These are phyloP conservation scores for Gillenia trifoliata DNA, from an alignment of 306 rosid species.

Conservation along the genomic window DNA sequence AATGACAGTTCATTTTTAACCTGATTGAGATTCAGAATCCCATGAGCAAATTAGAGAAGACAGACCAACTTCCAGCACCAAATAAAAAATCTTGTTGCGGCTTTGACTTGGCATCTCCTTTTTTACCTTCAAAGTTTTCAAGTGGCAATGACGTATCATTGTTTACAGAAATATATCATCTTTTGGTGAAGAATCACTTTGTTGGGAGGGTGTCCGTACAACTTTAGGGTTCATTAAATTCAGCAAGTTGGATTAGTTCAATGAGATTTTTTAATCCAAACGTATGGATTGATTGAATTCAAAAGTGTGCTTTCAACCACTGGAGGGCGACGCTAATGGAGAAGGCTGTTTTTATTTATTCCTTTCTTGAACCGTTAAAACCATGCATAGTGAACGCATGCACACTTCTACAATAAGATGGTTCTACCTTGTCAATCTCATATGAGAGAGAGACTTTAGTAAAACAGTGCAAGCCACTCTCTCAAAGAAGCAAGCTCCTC, in stretches of 20 bases:
- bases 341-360: neutral
- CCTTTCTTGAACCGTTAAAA: neutral
- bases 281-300: neutral
- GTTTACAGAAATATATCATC: neutral
- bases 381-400: neutral
- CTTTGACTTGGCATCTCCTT: neutral
- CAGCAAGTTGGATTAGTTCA: neutral
- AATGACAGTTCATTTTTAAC: neutral
- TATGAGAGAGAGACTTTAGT: neutral
- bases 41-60: constrained; percentile 8
- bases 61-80: neutral
- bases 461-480: neutral
- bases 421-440: neutral
- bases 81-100: neutral
- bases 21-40: constrained; percentile 1
- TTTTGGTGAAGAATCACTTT: neutral
- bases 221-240: neutral
- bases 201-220: neutral
- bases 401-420: neutral
- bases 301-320: neutral
- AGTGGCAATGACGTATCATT: neutral
- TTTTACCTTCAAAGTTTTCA: neutral
- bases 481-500: neutral
- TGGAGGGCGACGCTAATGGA: neutral
- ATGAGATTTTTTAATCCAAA: neutral